Evolutionary conservation across 306 rosid genomes (phyloP).

Genomic region (Prunus davidiana): DNA sequence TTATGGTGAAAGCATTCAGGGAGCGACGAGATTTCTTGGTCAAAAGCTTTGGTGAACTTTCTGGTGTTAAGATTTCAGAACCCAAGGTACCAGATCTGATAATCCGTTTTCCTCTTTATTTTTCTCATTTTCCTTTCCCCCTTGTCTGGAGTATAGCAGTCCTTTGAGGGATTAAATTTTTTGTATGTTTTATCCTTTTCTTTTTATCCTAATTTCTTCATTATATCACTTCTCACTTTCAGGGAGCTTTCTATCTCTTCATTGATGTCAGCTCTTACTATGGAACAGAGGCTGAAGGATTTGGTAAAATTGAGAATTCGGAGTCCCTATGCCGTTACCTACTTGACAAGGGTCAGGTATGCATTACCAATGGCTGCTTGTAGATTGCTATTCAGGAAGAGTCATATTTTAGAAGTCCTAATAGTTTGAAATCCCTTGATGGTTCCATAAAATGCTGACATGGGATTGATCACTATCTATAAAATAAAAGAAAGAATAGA

Average conservation of each 20-base stretch:
- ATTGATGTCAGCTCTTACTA: conserved; percentile 79
- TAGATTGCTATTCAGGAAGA: background rate
- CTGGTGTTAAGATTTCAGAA: conserved; percentile 77
- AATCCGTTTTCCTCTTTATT: background rate
- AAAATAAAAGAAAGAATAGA: background rate
- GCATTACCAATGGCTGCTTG: background rate
- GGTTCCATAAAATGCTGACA: background rate
- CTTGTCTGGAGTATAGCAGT: background rate
- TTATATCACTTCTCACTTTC: conserved; percentile 16
- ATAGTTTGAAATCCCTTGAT: background rate
- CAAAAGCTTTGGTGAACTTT: conserved; percentile 67
- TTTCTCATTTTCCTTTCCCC: background rate
- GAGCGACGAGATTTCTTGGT: conserved; percentile 92
- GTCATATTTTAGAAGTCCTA: background rate
- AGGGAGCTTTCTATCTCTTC: conserved; percentile 99
- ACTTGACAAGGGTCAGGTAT: conserved; percentile 88
- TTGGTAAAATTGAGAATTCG: conserved; percentile 71
- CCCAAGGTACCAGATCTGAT: conserved; percentile 56
- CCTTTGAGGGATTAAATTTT: background rate
- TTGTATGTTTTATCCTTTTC: background rate
- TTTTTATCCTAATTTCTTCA: background rate
- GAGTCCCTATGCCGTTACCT: conserved; percentile 82
- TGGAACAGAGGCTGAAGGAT: conserved; percentile 80
- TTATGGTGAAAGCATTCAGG: conserved; percentile 87
- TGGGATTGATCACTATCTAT: too few relatives aligned